phyloP scores from a whole-genome alignment of 2,329 filamentous ascomycete genomes.

The Neoscytalidium dimidiatum region DNA sequence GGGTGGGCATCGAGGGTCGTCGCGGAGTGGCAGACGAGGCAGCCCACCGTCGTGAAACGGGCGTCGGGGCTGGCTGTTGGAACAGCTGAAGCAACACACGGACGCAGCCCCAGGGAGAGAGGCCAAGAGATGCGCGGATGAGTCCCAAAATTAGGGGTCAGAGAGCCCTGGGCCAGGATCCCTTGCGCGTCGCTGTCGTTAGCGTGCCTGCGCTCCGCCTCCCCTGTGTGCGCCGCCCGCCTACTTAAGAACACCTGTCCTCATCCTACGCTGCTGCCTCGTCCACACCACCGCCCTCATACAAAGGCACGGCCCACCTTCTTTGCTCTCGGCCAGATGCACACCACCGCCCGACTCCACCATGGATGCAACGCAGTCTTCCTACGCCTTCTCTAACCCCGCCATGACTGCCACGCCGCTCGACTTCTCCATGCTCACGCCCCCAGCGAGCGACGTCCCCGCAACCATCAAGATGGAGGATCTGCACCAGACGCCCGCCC shows the following conservation, averaged over 20 bases:
- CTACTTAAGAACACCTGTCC: slow-evolving; percentile 21
- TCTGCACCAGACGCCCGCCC: slow-evolving; percentile 31
- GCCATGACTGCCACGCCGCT: slow-evolving; percentile 10
- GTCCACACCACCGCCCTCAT: slow-evolving; percentile 12
- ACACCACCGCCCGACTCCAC: background rate
- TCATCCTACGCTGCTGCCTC: slow-evolving; percentile 10
- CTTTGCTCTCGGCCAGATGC: background rate
- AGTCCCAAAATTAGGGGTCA: slow-evolving; percentile 11
- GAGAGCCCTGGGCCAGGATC: background rate
- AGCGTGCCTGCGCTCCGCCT: slow-evolving; percentile 6
- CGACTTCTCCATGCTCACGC: slow-evolving; percentile 13
- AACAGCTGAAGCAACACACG: slow-evolving; percentile 13
- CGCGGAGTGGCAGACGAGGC: background rate
- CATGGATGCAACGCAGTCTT: slow-evolving; percentile 12
- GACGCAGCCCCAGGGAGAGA: background rate
- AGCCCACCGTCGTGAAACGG: slow-evolving; percentile 17
- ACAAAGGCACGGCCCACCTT: slow-evolving; percentile 19
- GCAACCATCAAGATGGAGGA: slow-evolving; percentile 46
- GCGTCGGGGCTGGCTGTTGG: background rate
- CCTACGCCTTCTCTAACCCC: slow-evolving; percentile 3
- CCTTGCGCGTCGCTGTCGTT: background rate
- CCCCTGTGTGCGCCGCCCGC: slow-evolving; percentile 1
- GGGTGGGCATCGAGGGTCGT: background rate
- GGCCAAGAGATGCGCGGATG: slow-evolving; percentile 8
- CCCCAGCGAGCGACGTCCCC: slow-evolving; percentile 8